Evolutionary conservation across 2,329 filamentous ascomycete genomes (phyloP).

Genomic region (Fusarium austroafricanum): DNA sequence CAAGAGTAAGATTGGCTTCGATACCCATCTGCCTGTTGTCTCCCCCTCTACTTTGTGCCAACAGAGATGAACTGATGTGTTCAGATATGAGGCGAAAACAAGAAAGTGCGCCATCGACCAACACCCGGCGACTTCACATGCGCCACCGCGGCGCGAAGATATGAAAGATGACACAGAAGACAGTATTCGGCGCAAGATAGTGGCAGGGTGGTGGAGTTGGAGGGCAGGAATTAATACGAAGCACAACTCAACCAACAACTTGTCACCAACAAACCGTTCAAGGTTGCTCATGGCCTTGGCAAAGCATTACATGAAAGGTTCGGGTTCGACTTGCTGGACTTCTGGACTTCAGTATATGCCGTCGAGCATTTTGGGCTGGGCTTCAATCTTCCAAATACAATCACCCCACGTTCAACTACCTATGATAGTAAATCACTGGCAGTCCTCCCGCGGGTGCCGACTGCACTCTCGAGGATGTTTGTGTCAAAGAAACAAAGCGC

Average conservation of each 20-base stretch:
- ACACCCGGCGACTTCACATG: slow-evolving; percentile 26
- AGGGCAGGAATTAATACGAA: slow-evolving; percentile 15
- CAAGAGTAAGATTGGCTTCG: slow-evolving; percentile 8
- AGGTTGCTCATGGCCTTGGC: no score
- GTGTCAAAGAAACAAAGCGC: not conserved
- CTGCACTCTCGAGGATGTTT: slow-evolving; percentile 7
- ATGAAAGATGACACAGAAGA: slow-evolving; percentile 1
- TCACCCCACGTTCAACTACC: not conserved
- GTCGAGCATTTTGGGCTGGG: not conserved
- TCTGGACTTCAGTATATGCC: not conserved
- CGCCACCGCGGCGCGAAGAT: slow-evolving; percentile 11
- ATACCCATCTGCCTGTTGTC: not conserved
- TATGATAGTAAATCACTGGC: not conserved
- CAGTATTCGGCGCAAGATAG: slow-evolving; percentile 6
- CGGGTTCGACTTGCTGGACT: not conserved
- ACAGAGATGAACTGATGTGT: slow-evolving; percentile 5
- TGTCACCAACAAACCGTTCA: slow-evolving; percentile 14
- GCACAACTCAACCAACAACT: slow-evolving; percentile 16
- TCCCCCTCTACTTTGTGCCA: slow-evolving; percentile 17
- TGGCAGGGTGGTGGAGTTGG: slow-evolving; percentile 5
- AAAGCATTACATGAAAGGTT: not conserved
- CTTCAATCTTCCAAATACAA: slow-evolving; percentile 4
- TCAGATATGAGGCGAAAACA: slow-evolving; percentile 4
- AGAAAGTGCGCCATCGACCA: slow-evolving; percentile 15
- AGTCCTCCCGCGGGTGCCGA: slow-evolving; percentile 3